These are phyloP conservation scores for Alternaria dauci DNA, from an alignment of 2,329 filamentous ascomycete genomes.

Conservation along the genomic window DNA sequence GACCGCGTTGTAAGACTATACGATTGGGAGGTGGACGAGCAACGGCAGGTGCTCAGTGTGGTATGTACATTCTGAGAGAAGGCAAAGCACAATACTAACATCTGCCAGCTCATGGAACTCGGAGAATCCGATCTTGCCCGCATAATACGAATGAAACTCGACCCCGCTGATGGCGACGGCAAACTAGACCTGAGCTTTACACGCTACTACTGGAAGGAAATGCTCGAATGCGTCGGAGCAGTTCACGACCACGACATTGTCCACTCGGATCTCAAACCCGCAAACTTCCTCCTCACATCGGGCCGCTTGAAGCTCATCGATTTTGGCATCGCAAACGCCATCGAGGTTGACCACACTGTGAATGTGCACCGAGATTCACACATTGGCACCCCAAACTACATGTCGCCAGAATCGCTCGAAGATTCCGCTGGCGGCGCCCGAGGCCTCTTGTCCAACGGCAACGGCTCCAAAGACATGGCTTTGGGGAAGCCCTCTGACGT, in stretches of 20 bases:
- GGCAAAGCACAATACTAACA: conserved; percentile 16
- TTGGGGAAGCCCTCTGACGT: conserved; percentile 95
- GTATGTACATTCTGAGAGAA: conserved; percentile 60
- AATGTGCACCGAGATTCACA: conserved; percentile 97
- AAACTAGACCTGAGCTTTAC: conserved; percentile 89
- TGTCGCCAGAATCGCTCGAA: conserved; percentile 93
- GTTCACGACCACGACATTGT: conserved; percentile 93
- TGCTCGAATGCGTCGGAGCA: conserved; percentile 92
- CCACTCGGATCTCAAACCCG: conserved; percentile 95
- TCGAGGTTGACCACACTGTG: conserved; percentile 92
- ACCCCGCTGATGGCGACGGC: conserved; percentile 53
- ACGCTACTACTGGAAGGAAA: conserved; percentile 99
- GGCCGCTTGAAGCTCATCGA: conserved; percentile 95
- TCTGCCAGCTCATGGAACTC: conserved; percentile 85
- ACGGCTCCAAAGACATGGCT: conserved; percentile 80
- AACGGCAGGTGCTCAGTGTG: conserved; percentile 87
- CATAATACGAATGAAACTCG: conserved; percentile 75
- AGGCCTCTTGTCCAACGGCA: conserved; percentile 51
- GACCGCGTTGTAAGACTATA: conserved; percentile 90
- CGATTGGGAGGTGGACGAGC: conserved; percentile 92
- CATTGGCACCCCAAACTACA: conserved; percentile 97
- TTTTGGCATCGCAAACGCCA: conserved; percentile 97
- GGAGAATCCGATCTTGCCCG: conserved; percentile 93
- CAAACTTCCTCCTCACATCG: conserved; percentile 93
- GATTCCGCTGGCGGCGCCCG: conserved; percentile 74